These are phyloP conservation scores for Stentor coeruleus DNA, from an alignment of 73 alveolate species.

Conservation along the genomic window DNA sequence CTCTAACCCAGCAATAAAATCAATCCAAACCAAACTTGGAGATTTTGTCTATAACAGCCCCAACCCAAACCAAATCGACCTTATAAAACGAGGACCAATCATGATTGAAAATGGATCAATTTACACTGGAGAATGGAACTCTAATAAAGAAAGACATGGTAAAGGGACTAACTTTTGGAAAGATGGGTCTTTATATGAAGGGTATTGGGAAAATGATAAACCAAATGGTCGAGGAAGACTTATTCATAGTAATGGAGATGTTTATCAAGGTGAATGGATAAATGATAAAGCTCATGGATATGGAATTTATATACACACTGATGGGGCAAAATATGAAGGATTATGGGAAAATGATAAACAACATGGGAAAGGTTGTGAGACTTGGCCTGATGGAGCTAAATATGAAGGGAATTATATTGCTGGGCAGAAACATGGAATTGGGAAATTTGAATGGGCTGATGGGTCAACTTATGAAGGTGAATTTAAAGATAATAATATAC, in stretches of 20 bases:
- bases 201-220: slow-evolving; percentile 4
- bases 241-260: slow-evolving; percentile 14
- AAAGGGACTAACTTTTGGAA: slow-evolving; percentile 16
- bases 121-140: slow-evolving; percentile 9
- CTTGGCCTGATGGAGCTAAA: slow-evolving; percentile 37
- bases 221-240: slow-evolving; percentile 7
- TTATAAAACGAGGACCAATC: slow-evolving; percentile 4
- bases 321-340: slow-evolving; percentile 26
- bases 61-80: too few species aligned
- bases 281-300: slow-evolving; percentile 18
- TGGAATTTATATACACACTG: slow-evolving; percentile 2
- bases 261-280: slow-evolving; percentile 18
- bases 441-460: slow-evolving; percentile 39
- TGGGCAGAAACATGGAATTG: slow-evolving; percentile 41
- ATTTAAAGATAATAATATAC: slow-evolving; percentile 49
- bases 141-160: background rate
- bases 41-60: background rate
- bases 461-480: slow-evolving; percentile 49
- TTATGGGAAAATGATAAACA: slow-evolving; percentile 23
- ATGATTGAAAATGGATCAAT: slow-evolving; percentile 18
- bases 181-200: slow-evolving; percentile 6
- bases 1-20: background rate
- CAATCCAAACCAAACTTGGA: background rate
- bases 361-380: slow-evolving; percentile 27
- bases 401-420: background rate